Evolutionary conservation across 2,329 filamentous ascomycete genomes (phyloP).

Genomic region (Arachnomyces sp.): DNA sequence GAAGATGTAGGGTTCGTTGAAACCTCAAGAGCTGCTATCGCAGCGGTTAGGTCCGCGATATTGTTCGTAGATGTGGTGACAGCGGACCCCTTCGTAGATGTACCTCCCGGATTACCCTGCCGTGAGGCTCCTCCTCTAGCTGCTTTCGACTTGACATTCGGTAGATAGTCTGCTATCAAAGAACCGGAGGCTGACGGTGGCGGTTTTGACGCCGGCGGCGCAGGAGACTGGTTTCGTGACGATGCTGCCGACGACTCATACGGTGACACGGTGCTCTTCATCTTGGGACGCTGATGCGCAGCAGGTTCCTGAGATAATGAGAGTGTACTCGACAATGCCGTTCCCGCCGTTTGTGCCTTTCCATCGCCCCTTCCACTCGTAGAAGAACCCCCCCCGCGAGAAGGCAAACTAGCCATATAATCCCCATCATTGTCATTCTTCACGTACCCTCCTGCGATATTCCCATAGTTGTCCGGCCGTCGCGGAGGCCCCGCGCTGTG

Average conservation of each 20-base stretch:
- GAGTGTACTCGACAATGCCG: slow-evolving; percentile 35
- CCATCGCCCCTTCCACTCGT: slow-evolving; percentile 19
- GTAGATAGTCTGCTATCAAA: slow-evolving; percentile 67
- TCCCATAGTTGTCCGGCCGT: slow-evolving; percentile 56
- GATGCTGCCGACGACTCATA: slow-evolving; percentile 39
- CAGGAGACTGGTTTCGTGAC: slow-evolving; percentile 37
- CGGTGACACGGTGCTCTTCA: slow-evolving; percentile 25
- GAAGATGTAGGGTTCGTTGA: slow-evolving; percentile 73
- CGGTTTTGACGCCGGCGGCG: slow-evolving; percentile 31
- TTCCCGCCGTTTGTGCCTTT: slow-evolving; percentile 31
- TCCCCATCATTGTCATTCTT: slow-evolving; percentile 66
- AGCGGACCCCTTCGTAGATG: slow-evolving; percentile 55
- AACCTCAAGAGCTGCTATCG: slow-evolving; percentile 84
- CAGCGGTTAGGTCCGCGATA: slow-evolving; percentile 56
- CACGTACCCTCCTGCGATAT: slow-evolving; percentile 62
- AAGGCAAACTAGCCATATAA: slow-evolving; percentile 56
- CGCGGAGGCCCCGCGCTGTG: slow-evolving; percentile 57
- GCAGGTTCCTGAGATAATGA: slow-evolving; percentile 47
- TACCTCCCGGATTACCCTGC: slow-evolving; percentile 70
- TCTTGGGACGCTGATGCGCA: slow-evolving; percentile 36
- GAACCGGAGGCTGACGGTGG: slow-evolving; percentile 67
- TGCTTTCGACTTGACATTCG: slow-evolving; percentile 52
- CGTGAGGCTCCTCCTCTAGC: slow-evolving; percentile 34
- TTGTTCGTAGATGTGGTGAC: slow-evolving; percentile 39
- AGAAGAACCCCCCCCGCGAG: slow-evolving; percentile 17